Evolutionary conservation across 371 early-diverging fungal genomes (phyloP), one percentile per base, ranked within the genome.

Genomic region (Mortierella sp.): DNA sequence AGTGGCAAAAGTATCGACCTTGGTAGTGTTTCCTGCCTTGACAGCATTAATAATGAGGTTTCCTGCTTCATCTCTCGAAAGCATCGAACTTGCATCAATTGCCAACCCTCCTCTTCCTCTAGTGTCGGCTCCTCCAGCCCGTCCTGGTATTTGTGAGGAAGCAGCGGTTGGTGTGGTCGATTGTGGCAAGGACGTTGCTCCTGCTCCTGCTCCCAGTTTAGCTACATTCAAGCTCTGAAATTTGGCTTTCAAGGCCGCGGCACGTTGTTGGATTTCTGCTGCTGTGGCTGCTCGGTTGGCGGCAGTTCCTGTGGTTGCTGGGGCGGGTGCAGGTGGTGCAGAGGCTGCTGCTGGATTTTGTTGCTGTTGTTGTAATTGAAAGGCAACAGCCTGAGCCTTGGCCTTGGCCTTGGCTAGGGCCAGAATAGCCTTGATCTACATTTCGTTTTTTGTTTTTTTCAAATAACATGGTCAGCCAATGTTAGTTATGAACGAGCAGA

Each of bases 11-110:
- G 73, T 65, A 23, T 72, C 66, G 11, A 66, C 61, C 37, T 75
- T 70, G 53, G 56, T 57, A n/a, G 44, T 21, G 18, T 69, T 68
- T 58, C 72, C 77, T 4, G 77, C 48, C 12, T 69, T 62, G 2
- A 68, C 72, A 48, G 76, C 57, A 14, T 76, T 79, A 28, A 79
- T 79, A 23, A 79, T 72, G 44, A 79, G 43, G 23, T 79, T 79
- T 63, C 79, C 79, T 0, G 61, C 63, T 37, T 68, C 79, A 45
- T 79, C 79, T 19, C 70, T 64, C 23, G 79, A 79, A 51, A 72
- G 65, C 73, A 69, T 68, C 0, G 79, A 69, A 47, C 61, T 66
- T 18, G 66, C 56, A 63, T 79, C 73, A 2, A 72, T 66, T 0
- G 66, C 66, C 37, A 72, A 47, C 51, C 73, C 79, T 59, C 79